Evolutionary conservation across 2,329 filamentous ascomycete species (phyloP), one percentile per base, ranked within the genome.

Genomic region (Talaromyces marneffei): DNA sequence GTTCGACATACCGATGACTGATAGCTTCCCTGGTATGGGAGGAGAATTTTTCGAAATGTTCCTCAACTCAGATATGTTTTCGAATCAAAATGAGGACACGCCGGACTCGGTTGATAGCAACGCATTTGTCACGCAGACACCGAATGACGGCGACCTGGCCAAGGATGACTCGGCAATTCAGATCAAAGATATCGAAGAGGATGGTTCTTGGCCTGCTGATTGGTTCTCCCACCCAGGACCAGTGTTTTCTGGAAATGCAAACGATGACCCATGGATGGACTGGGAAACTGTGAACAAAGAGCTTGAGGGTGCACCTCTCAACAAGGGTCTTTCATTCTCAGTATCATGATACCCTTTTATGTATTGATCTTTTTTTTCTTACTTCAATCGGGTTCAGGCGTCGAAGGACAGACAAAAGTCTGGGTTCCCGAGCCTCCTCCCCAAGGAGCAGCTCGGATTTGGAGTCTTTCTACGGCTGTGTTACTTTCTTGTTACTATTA

Each of bases 1-100:
- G 14, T 78, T 78, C 62, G 66, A 67, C 29, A 69, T 72, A 44
- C 59, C 76, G 20, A 65, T 66, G 8, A 69, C 70, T 33, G 69
- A 72, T 16, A 60, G 64, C 18, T 62, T 67, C 46, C 66, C 62
- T 25, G 68, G 69, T 12, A 66, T 76, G 20, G 71, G 72, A 5
- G 65, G 68, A 53, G 72, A 76, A 59, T 67, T 71, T 0, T 71
- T 75, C 61, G 74, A 77, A 10, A 72, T 77, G 58, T 72, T 77
- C 46, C 64, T 76, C 54, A 72, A 73, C 37, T 61, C 70, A 1
- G 71, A 76, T 39, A 71, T 72, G 68, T 76, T 75, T 57, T 68
- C 64, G 33, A 69, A 66, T 4, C 71, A 72, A 42, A 65, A 69
- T 3, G 67, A 74, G 39, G 70, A 75, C 53, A 76, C 75, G 0